Conservation (phyloP, 176 grass and related monocot species). For the Tillandsia leiboldiana region DNA sequence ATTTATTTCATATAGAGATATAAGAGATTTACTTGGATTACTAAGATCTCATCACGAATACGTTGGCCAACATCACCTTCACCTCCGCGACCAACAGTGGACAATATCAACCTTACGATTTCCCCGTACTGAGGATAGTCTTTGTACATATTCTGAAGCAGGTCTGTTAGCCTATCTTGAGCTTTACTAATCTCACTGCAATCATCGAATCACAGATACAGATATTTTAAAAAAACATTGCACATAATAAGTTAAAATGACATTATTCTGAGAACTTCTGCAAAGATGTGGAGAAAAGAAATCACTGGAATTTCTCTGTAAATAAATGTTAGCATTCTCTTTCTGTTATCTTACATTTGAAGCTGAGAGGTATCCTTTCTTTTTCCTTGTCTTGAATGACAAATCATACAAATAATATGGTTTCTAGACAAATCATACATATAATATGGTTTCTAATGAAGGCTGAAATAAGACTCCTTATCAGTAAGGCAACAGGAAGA, state of each 20-base stretch:
- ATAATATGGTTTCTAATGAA: background rate
- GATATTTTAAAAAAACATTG: background rate
- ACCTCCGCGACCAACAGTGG: constrained; percentile 86
- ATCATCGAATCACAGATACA: constrained; percentile 13
- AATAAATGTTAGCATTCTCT: background rate
- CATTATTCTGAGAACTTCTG: background rate
- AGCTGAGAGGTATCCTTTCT: background rate
- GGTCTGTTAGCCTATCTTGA: constrained; percentile 80
- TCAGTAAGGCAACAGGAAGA: background rate
- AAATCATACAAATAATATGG: background rate
- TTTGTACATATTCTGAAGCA: constrained; percentile 77
- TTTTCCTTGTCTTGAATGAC: background rate
- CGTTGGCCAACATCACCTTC: constrained; percentile 99
- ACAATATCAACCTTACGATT: constrained; percentile 76
- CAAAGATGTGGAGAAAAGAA: background rate
- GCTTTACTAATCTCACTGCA: constrained; percentile 98
- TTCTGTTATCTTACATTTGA: background rate
- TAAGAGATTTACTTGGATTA: constrained; percentile 62
- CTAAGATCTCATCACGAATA: constrained; percentile 99
- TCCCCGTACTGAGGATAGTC: constrained; percentile 72
- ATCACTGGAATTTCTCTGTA: too few relatives aligned
- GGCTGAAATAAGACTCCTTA: background rate
- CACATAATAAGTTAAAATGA: background rate
- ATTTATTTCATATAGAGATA: constrained; percentile 16
- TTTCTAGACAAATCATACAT: background rate